phyloP scores from a whole-genome alignment of 2,329 filamentous ascomycete genomes.

The Knufia petricola region DNA sequence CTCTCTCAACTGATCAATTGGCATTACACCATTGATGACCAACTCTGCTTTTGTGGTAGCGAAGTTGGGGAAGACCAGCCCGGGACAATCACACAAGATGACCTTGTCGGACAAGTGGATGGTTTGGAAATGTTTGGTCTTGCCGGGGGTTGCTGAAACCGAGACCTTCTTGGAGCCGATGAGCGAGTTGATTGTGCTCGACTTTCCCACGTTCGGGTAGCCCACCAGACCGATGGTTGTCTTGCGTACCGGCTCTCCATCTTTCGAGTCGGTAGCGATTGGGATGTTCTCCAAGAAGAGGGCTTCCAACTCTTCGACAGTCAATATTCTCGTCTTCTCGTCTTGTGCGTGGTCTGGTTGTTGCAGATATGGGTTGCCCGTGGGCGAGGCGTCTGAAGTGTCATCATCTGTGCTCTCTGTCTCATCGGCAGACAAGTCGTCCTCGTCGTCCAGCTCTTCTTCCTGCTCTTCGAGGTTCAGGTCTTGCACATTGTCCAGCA shows the following conservation, averaged over 20 bases:
- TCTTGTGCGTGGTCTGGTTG: slow-evolving; percentile 28
- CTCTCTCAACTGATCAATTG: slow-evolving; percentile 92
- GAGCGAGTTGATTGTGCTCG: slow-evolving; percentile 97
- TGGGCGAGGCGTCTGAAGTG: slow-evolving; percentile 28
- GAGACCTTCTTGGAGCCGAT: slow-evolving; percentile 98
- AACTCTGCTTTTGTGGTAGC: slow-evolving; percentile 93
- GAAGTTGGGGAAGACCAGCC: slow-evolving; percentile 97
- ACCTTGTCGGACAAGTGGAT: slow-evolving; percentile 86
- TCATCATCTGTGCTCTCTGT: slow-evolving; percentile 27
- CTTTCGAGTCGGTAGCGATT: slow-evolving; percentile 31
- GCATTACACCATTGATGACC: slow-evolving; percentile 87
- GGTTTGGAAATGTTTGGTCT: slow-evolving; percentile 99
- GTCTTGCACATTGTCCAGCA: slow-evolving; percentile 17
- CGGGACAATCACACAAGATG: slow-evolving; percentile 92
- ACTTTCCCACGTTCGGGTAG: slow-evolving; percentile 98
- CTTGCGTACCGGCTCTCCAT: slow-evolving; percentile 49
- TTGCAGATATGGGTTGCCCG: slow-evolving; percentile 21
- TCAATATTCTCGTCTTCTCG: slow-evolving; percentile 62
- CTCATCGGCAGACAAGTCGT: slow-evolving; percentile 30
- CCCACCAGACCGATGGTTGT: slow-evolving; percentile 88
- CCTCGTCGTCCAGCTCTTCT: slow-evolving; percentile 26
- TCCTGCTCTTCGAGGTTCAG: slow-evolving; percentile 22
- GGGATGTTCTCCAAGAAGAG: slow-evolving; percentile 73
- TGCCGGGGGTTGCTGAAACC: slow-evolving; percentile 91
- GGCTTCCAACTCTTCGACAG: slow-evolving; percentile 82